Base-by-base conservation (phyloP, 257 asterid genomes). In the Nicotiana sylvestris region DNA sequence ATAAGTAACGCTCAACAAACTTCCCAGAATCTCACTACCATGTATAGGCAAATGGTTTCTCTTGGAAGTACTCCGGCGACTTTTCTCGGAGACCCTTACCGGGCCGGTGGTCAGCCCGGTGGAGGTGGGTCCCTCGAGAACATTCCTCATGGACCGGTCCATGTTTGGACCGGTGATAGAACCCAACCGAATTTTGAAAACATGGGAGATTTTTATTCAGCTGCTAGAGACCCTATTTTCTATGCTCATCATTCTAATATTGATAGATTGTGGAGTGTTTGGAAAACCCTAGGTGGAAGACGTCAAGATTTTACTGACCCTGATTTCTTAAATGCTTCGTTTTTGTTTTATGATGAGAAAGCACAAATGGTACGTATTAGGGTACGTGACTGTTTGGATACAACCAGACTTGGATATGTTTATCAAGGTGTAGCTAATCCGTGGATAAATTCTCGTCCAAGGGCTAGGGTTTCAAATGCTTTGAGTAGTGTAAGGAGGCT, bases 171-270 rank as follows among this genome's bases (percentile, higher is more conserved):
- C 17, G 97, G 97, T 2, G 98, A 95, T 11, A 78, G 90, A 65
- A 87, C 81, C 11, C 97, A 91, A 32, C 94, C 97, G 0, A 90
- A 91, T 35, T 0, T 33, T 0, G 98, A 95, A 70, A 46, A 95
- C 85, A 95, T 95, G 98, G 97, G 98, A 0, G 90, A 91, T 68
- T 95, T 95, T 82, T 93, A 95, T 89, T 93, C 98, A 0, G 97
- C 98, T 3, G 97, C 87, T 0, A 82, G 97, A 1, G 98, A 95
- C 83, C 97, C 97, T 46, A 83, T 95, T 0, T 95, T 95, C 88
- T 93, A 35, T 58, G 97, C 92, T 13, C 98, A 95, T 46, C 98
- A 93, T 80, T 85, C 96, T 6, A 95, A 95, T 62, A 85, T 93
- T 4, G 97, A 93, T 17, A 72, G 98, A 29, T 32, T 95, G 89